Base-by-base conservation (phyloP, 2,329 filamentous ascomycete species). In the Septoria petroselini region DNA sequence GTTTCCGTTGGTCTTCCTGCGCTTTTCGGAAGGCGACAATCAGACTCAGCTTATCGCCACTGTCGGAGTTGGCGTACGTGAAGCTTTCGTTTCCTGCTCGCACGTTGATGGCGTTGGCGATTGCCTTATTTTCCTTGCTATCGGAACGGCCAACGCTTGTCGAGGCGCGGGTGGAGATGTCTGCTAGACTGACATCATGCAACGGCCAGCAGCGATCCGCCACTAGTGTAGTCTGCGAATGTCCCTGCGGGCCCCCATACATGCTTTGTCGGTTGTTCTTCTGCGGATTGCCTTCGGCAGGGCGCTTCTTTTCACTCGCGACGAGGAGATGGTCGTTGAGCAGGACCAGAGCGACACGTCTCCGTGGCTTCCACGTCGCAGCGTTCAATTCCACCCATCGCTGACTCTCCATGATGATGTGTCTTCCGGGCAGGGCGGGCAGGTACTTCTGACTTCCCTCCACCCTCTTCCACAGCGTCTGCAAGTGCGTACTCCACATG, bases 371-470 rank as follows among this genome's bases (percentile, higher is more conserved):
- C 83, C 95, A 97, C 0, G 93, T 98, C 8, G 93, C 93, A 57
- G 93, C 94, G 70, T 98, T 94, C 54, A 98, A 76, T 72, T 98
- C 91, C 52, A 97, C 87, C 93, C 93, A 98, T 40, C 86, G 81
- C 1, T 88, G 86, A 3, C 90, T 95, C 68, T 97, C 91, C 68
- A 95, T 84, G 2, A 97, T 82, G 38, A 98, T 90, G 67, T 96
- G 94, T 31, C 93, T 84, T n/a, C 91, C 91, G 15, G 87, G 83
- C 15, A 90, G 80, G 47, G 91, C 93, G 11, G 93, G 93, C 8
- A 98, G 75, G 64, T 95, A 98, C 68, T 97, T 97, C 65, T 98
- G 93, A 7, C 91, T 95, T 1, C 91, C 91, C 68, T 97, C 93
- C n/a, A 98, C 88, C 35, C 86, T 88, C 73, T 96, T 97, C 82